These are phyloP conservation scores for Anthoceros angustus DNA, from an alignment of 225 moss, liverwort and hornwort species.

Conservation along the genomic window DNA sequence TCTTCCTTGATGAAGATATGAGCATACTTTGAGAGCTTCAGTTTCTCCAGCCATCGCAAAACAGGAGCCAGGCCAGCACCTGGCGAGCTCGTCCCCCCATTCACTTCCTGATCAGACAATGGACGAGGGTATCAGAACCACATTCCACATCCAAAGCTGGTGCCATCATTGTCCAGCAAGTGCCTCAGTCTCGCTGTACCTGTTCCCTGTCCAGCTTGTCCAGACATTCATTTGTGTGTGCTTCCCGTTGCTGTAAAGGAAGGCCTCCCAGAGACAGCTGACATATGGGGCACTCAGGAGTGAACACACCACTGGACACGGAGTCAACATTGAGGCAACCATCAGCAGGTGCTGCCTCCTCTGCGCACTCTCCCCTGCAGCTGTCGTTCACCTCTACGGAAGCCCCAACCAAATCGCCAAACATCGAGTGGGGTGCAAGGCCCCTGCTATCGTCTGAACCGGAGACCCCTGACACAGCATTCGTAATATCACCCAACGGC, in stretches of 20 bases:
- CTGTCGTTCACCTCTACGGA: too few relatives aligned
- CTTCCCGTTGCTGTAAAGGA: background rate
- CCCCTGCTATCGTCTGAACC: background rate
- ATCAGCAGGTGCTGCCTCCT: too few relatives aligned
- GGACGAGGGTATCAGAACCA: background rate
- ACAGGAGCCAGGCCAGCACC: conserved; percentile 22
- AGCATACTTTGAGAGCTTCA: conserved; percentile 54
- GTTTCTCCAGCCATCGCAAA: conserved; percentile 45
- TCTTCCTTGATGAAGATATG: conserved; percentile 64
- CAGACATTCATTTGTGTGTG: background rate
- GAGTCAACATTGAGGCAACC: too few relatives aligned
- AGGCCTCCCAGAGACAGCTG: background rate
- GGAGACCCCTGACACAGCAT: background rate
- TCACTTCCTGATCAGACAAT: background rate
- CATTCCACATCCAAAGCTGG: too few relatives aligned
- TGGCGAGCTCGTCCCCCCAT: background rate
- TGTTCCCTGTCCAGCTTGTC: background rate
- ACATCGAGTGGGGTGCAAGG: background rate
- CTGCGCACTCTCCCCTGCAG: too few relatives aligned
- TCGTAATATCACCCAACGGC: background rate
- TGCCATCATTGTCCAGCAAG: too few relatives aligned
- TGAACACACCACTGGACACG: background rate
- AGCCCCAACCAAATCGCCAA: too few relatives aligned
- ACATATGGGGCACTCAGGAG: conserved; percentile 1
- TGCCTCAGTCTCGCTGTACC: too few relatives aligned